Evolutionary conservation across 257 asterid species (phyloP).

Genomic region (Solanum microdontum): DNA sequence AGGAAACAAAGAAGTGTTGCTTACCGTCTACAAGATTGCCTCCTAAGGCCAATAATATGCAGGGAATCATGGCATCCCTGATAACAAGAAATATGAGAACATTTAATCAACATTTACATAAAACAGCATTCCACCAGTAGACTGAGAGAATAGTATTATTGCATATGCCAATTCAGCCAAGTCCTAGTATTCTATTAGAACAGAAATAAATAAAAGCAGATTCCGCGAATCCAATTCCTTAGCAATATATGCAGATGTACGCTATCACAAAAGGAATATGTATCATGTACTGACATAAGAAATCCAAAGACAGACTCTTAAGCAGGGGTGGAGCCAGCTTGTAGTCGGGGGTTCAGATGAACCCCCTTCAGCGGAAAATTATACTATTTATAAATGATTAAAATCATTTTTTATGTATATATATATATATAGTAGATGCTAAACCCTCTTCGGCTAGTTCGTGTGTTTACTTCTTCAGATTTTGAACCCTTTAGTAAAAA

Average conservation of each 20-base stretch:
- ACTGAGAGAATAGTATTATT: background rate
- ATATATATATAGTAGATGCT: no score
- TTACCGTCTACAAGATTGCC: conserved; percentile 95
- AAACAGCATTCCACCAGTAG: background rate
- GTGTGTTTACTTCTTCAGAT: no score
- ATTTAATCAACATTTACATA: background rate
- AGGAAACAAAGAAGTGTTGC: background rate
- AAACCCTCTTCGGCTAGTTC: no score
- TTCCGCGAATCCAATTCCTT: background rate
- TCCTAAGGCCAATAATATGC: conserved; percentile 94
- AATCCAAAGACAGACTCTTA: background rate
- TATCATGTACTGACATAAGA: background rate
- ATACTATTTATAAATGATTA: no score
- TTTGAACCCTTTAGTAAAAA: no score
- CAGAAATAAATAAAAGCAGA: background rate
- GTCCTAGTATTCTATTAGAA: background rate
- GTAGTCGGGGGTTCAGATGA: background rate
- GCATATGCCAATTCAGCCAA: background rate
- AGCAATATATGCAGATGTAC: background rate
- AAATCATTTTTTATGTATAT: no score
- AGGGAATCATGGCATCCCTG: conserved; percentile 99
- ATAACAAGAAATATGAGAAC: background rate
- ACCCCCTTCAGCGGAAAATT: background rate
- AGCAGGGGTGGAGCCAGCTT: background rate
- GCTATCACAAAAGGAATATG: background rate